Percentiles rank a stretch among this genome's conserved stretches.
These are phyloP conservation scores for Backusella macrospora DNA, from an alignment of 192 early-diverging fungal species.

Conservation along the genomic window DNA sequence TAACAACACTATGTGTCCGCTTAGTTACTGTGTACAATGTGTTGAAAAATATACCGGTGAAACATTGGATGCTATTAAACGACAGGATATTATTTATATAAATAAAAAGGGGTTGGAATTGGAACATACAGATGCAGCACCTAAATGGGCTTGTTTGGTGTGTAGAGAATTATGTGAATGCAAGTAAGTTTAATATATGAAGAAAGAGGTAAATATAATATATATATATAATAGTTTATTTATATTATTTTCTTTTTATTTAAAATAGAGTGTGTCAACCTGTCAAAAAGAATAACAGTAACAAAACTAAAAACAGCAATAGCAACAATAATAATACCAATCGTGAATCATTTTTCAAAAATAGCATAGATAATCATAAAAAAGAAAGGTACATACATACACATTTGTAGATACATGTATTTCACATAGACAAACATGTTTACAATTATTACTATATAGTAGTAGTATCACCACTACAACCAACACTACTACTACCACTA, in stretches of 20 bases:
- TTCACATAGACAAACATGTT: not conserved
- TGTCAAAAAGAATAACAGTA: not conserved
- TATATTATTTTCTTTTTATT: too few relatives aligned
- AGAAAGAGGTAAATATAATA: not conserved
- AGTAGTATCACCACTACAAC: not conserved
- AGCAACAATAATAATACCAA: not conserved
- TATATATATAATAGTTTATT: not conserved
- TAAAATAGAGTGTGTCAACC: not conserved
- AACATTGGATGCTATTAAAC: not conserved
- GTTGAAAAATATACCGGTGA: not conserved
- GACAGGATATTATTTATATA: not conserved
- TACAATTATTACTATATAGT: not conserved
- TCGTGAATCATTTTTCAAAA: not conserved
- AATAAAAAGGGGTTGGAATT: not conserved
- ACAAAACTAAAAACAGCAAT: not conserved
- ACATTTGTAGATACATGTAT: not conserved
- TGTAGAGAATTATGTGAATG: conserved; percentile 14
- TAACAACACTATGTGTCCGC: not conserved
- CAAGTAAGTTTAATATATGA: conserved; percentile 5
- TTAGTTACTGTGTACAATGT: conserved; percentile 7
- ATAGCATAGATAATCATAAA: not conserved
- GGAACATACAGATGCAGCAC: not conserved
- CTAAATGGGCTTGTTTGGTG: conserved; percentile 18
- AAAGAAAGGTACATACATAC: not conserved
- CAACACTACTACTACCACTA: not conserved